Base-by-base conservation (phyloP, 2,329 filamentous ascomycete species). In the Aaosphaeria arxii region DNA sequence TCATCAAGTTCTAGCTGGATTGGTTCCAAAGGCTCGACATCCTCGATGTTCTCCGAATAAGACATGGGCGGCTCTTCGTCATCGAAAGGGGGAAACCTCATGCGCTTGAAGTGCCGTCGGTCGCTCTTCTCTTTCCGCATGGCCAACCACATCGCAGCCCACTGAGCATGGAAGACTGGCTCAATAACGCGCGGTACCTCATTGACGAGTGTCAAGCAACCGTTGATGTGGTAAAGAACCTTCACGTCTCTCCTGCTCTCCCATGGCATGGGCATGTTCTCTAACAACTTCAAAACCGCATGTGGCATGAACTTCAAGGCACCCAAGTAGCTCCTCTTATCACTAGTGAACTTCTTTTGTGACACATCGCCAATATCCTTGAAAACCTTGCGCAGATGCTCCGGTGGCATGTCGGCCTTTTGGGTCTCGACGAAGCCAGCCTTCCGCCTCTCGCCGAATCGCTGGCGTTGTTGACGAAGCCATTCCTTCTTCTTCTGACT, bases 211-310 rank as follows among this genome's bases (percentile, higher is more conserved):
- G 94, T 99, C 73, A 99, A 73, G 66, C 95, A 99, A 30, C 94
- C 94, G 64, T 99, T 99, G 62, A 97, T 91, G 67, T 99, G 94
- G 71, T 99, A 99, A 9, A 99, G 79, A 30, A 99, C 94, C 74
- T 97, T 97, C 53, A 99, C 95, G 66, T 99, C 94, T 54, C 91
- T 84, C 29, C 90, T 85, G 48, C 91, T 94, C 75, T 99, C 94
- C 94, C 94, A 99, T 0, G 94, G 94, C 94, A 99, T 99, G 4
- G 94, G 94, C 94, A 99, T 99, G 64, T 99, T 99, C 76, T 99
- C 94, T 48, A 99, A 73, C 28, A 99, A 80, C 77, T 99, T 99
- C 75, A 99, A 75, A 7, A 99, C 94, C 5, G 94, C 94, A 69
- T 99, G 94, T 1, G 94, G 94, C 94, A 99, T 99, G 75, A 96